Percentiles rank a stretch among this genome's conserved stretches.
Conservation (phyloP, 2,329 filamentous ascomycete species). For the Cercospora sp. region DNA sequence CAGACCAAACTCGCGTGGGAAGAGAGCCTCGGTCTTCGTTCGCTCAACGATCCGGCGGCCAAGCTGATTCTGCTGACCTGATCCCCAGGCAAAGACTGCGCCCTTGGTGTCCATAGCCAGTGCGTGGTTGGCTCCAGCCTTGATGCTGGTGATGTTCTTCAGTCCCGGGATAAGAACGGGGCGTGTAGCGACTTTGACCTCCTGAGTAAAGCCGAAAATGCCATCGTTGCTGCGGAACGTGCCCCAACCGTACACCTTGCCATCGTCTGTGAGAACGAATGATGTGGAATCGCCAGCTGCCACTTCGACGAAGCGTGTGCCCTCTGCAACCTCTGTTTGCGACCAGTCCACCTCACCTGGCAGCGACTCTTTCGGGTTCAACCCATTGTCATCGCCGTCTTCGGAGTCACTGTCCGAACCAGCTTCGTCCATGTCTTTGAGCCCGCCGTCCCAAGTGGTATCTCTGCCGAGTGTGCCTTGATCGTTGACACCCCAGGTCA, state of each 20-base stretch:
- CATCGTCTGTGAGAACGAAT: conserved; percentile 73
- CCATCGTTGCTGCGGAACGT: conserved; percentile 73
- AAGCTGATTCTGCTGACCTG: conserved; percentile 69
- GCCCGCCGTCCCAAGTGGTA: conserved; percentile 66
- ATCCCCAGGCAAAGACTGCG: conserved; percentile 69
- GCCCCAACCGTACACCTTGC: conserved; percentile 79
- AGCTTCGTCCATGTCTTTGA: conserved; percentile 55
- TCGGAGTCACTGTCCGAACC: conserved; percentile 58
- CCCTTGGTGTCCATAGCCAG: conserved; percentile 66
- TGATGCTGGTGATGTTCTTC: conserved; percentile 65
- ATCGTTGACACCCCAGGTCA: conserved; percentile 88
- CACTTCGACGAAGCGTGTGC: conserved; percentile 66
- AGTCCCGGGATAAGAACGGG: conserved; percentile 61
- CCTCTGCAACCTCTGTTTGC: conserved; percentile 48
- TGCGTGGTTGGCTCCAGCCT: conserved; percentile 69
- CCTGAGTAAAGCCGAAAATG: conserved; percentile 63
- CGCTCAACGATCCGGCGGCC: conserved; percentile 65
- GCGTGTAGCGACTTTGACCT: conserved; percentile 53
- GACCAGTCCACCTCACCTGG: conserved; percentile 49
- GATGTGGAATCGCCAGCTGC: conserved; percentile 72
- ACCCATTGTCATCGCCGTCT: conserved; percentile 58
- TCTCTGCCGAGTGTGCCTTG: conserved; percentile 76
- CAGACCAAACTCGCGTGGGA: conserved; percentile 59
- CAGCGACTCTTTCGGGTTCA: conserved; percentile 72
- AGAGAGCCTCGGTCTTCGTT: conserved; percentile 55